phyloP scores from a whole-genome alignment of 768 basidiomycete genomes.

The Leccinum fibrillosum region DNA sequence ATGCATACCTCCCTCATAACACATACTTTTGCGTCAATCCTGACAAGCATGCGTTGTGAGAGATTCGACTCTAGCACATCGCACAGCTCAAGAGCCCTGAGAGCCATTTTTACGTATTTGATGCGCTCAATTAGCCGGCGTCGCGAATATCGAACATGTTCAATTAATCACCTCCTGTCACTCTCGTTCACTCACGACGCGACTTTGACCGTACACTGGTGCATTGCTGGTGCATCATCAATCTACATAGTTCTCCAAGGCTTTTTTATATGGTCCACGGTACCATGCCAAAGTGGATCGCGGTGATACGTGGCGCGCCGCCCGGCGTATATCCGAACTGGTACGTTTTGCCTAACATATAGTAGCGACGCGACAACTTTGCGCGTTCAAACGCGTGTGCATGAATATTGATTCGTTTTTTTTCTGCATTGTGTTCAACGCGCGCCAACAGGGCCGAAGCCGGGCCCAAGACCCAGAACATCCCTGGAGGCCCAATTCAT shows the following conservation, averaged over 20 bases:
- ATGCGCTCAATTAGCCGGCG: constrained; percentile 1
- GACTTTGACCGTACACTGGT: not conserved
- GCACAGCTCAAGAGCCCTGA: not conserved
- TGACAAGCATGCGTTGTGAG: not conserved
- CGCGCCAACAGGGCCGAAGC: constrained; percentile 42
- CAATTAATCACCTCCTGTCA: constrained; percentile 25
- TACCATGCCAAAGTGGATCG: constrained; percentile 23
- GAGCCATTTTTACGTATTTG: constrained; percentile 14
- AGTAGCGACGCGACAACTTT: constrained; percentile 1
- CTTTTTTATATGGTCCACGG: constrained; percentile 13
- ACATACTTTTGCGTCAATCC: not conserved
- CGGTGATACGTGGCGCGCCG: constrained; percentile 24
- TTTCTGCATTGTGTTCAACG: constrained; percentile 5
- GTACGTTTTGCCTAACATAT: constrained; percentile 10
- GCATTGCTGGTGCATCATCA: not conserved
- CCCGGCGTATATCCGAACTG: constrained; percentile 31
- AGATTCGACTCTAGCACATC: not conserved
- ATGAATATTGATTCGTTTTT: constrained; percentile 26
- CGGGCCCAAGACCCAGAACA: constrained; percentile 39
- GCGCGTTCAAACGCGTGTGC: constrained; percentile 5
- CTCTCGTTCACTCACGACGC: not conserved
- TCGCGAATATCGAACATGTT: constrained; percentile 19
- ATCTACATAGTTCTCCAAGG: not conserved
- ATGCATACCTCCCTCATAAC: not conserved
- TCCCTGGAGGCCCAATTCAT: constrained; percentile 40